Evolutionary conservation across 768 basidiomycete species (phyloP).

Genomic region (Boletus tomentosulus): DNA sequence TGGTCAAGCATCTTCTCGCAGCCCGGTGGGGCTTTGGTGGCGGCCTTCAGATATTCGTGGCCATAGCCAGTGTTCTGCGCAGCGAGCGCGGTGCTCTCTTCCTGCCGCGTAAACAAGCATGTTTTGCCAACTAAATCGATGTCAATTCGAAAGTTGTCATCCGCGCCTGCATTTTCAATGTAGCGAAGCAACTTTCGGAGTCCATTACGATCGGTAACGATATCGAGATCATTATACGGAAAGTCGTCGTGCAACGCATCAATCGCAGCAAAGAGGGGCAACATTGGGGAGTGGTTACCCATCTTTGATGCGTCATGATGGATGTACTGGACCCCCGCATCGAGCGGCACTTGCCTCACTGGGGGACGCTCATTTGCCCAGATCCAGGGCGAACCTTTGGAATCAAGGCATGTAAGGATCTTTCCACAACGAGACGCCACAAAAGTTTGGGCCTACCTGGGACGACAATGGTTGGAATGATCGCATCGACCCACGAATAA

Average conservation of each 20-base stretch:
- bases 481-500: conserved; percentile 48
- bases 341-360: conserved; percentile 53
- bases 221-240: conserved; percentile 35
- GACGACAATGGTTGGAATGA: conserved; percentile 47
- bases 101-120: conserved; percentile 54
- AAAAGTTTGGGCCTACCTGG: conserved; percentile 36
- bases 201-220: conserved; percentile 62
- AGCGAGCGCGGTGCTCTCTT: conserved; percentile 31
- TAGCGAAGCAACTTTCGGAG: conserved; percentile 61
- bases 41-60: conserved; percentile 56
- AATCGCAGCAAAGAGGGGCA: conserved; percentile 60
- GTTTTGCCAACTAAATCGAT: conserved; percentile 59
- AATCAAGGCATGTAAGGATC: neutral
- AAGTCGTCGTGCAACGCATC: conserved; percentile 36
- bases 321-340: conserved; percentile 44
- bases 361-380: conserved; percentile 48
- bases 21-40: conserved; percentile 44
- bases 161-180: conserved; percentile 23
- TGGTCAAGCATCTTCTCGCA: conserved; percentile 54
- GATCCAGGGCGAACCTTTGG: conserved; percentile 53
- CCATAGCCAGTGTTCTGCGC: conserved; percentile 45
- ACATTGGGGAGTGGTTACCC: conserved; percentile 34
- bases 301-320: conserved; percentile 57
- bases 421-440: neutral
- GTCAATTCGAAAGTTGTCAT: conserved; percentile 63